Evolutionary conservation across 2,329 filamentous ascomycete species (phyloP), one percentile per base, ranked within the genome.

Genomic region (Aspergillus sp.): DNA sequence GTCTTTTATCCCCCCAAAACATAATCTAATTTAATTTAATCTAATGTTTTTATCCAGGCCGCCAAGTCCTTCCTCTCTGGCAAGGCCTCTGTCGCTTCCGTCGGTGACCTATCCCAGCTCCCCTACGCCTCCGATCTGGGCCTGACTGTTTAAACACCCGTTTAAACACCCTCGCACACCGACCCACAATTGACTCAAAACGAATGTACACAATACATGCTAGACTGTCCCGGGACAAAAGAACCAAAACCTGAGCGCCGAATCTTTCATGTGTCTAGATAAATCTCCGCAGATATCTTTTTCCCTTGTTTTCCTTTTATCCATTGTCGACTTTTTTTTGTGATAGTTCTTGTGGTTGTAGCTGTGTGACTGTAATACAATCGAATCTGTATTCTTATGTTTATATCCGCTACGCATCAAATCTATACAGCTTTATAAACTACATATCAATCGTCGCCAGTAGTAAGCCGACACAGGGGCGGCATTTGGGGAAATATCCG

Each of bases 121-220:
- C 95, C 95, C 57, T 99, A 89, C 74, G 95, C 92, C 65, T 90
- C 93, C 79, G 95, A 99, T 74, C 83, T 99, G 75, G 96, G 93
- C 68, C 85, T 99, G 74, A 91, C 88, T 76, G 91, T 96, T 85
- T 99, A 96, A 85, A 73, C 56, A 17, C 11, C 44, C 17, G 91
- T 96, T 85, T 99, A 96, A 85, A 73, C 56, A 17, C 11, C 44
- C 17, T 26, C 42, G 39, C 30, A 36, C 48, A 34, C n/a, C 22
- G 32, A 48, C 24, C 22, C 42, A 38, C 26, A 18, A 48, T 34
- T 30, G 38, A 48, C 42, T 22, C 49, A 34, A 26, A 54, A 50
- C n/a, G 39, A 47, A 49, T 73, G 70, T 71, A 72, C 68, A 70
- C 67, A 66, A 66, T 71, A 72, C 66, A 71, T 70, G 56, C 66